Evolutionary conservation across 2,329 filamentous ascomycete genomes (phyloP), one percentile per base, ranked within the genome.

Genomic region (Botrytis deweyae): DNA sequence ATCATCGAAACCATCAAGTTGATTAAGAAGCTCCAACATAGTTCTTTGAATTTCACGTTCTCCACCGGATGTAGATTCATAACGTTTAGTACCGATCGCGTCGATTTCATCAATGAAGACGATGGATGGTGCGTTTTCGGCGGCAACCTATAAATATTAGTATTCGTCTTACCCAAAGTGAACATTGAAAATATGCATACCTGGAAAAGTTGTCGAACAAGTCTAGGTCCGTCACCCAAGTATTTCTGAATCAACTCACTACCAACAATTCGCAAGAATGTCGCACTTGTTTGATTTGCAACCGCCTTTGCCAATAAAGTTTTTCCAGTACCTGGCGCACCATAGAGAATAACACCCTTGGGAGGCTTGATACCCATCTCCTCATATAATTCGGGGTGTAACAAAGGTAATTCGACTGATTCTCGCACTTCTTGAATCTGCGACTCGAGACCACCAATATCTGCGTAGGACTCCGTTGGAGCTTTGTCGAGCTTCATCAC

Each of bases 341-440:
- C 96, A 83, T 99, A 99, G 40, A 99, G 91, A 81, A 99, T 99
- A 79, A 99, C 96, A 88, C 96, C 96, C 88, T 99, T 99, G 75
- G 96, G 96, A 7, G 96, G 96, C 85, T 99, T 99, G 88, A 99
- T 98, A 81, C 96, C 96, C 96, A 99, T 99, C 86, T 99, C 96
- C 84, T 99, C 96, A 84, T 99, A 99, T 70, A 99, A 86, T 84
- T 99, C 96, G 0, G 96, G 96, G 82, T 99, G 96, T 74, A 99
- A 87, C 76, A 99, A 87, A 8, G 96, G 96, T 80, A 99, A 84
- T 85, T 99, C 96, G 74, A 99, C 96, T 1, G 96, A 97, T 86
- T 99, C 96, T 78, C 96, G 89, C 64, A 99, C 96, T 85, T 99
- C 96, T 82, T 99, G 96, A 75, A 99, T 99, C 83, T 99, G 96